Base-by-base conservation (phyloP, 768 basidiomycete species). In the Tulasnella sp. region DNA sequence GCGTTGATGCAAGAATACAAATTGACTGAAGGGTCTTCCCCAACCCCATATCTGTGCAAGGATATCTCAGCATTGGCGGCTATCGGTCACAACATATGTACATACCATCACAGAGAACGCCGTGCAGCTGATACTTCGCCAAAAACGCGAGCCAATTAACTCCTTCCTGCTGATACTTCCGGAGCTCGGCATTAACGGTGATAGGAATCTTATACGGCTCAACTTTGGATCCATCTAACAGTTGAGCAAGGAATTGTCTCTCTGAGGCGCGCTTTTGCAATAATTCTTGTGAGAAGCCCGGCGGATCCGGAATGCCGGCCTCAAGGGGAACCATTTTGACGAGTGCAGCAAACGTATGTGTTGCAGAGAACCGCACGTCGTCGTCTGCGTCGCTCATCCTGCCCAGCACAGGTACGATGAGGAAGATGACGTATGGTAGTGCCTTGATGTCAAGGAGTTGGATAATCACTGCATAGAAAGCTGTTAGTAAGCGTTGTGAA, bases 261-360 rank as follows among this genome's bases (percentile, higher is more conserved):
- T 99, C 94, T 1, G 79, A 78, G 52, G 92, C 84, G 24, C 93
- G 82, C 58, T 86, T 87, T 65, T 84, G 85, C 24, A 98, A 73
- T 8, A 98, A 75, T 53, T 92, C 92, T 30, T 81, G 80, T 0
- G 96, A 83, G 73, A 99, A 97, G 24, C 87, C 89, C 2, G 84
- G 84, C 27, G 96, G 94, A 68, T 97, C 92, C 11, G 96, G 96
- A n/a, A 98, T 74, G 59, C 94, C 96, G 65, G 91, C 90, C 92
- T 96, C 80, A 98, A 99, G 76, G 4, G 96, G 96, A 11, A 98
- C 91, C 87, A 99, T 94, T 75, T 98, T 97, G 62, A 99, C 90
- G 17, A 99, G 73, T 0, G 91, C 87, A 0, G 96, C 96, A 67
- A 99, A 99, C 0, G 92, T 93, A 67, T 92, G 92, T n/a, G 96